Evolutionary conservation across 257 asterid species (phyloP).

Genomic region (Echites panduratus): DNA sequence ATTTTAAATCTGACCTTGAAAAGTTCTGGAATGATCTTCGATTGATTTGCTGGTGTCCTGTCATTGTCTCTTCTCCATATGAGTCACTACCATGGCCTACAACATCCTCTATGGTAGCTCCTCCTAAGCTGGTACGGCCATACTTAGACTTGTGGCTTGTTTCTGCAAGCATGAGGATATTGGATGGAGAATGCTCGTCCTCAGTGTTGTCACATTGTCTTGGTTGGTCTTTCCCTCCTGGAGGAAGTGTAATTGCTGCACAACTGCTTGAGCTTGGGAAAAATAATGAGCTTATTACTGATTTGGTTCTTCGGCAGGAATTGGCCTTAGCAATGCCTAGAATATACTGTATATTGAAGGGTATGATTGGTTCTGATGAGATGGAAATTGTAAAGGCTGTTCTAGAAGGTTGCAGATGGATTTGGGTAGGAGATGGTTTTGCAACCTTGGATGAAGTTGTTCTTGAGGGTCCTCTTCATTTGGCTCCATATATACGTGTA

Average conservation of each 20-base stretch:
- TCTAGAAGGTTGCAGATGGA: slow-evolving; percentile 91
- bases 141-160: slow-evolving; percentile 86
- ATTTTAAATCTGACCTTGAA: slow-evolving; percentile 60
- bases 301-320: slow-evolving; percentile 73
- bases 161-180: slow-evolving; percentile 94
- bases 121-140: slow-evolving; percentile 87
- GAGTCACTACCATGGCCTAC: slow-evolving; percentile 85
- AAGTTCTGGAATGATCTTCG: slow-evolving; percentile 91
- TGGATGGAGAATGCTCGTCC: slow-evolving; percentile 92
- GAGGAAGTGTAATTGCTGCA: slow-evolving; percentile 91
- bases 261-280: slow-evolving; percentile 98
- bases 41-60: slow-evolving; percentile 95
- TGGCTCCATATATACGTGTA: slow-evolving; percentile 92
- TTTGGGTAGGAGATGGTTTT: slow-evolving; percentile 99
- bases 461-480: slow-evolving; percentile 89
- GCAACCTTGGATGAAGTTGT: slow-evolving; percentile 87
- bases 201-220: slow-evolving; percentile 72
- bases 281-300: slow-evolving; percentile 72
- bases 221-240: slow-evolving; percentile 94
- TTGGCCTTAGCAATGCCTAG: slow-evolving; percentile 91
- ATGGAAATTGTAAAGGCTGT: slow-evolving; percentile 87
- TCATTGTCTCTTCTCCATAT: slow-evolving; percentile 65
- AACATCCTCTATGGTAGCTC: slow-evolving; percentile 79
- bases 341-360: slow-evolving; percentile 65
- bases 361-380: slow-evolving; percentile 76